Conservation (phyloP, 768 basidiomycete species). For the Russula emetica region DNA sequence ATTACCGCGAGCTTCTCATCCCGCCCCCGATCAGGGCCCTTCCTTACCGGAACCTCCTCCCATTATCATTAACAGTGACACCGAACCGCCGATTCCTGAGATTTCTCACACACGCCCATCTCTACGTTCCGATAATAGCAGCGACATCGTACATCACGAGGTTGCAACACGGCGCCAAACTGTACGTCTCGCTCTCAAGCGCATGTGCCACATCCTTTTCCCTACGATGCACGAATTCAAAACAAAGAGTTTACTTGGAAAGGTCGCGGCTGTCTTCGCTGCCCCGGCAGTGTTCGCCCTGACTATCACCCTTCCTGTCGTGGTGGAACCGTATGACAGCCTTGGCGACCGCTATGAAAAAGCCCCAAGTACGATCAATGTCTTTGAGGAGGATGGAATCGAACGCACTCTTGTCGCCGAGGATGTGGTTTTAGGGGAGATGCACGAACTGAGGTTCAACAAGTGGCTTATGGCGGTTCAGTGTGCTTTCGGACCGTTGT, state of each 20-base stretch:
- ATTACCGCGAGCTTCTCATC: slow-evolving; percentile 33
- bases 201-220: slow-evolving; percentile 64
- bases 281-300: slow-evolving; percentile 82
- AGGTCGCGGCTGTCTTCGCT: slow-evolving; percentile 72
- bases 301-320: slow-evolving; percentile 89
- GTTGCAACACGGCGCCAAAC: slow-evolving; percentile 42
- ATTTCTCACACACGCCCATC: slow-evolving; percentile 55
- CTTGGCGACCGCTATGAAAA: slow-evolving; percentile 40
- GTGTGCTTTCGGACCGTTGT: slow-evolving; percentile 76
- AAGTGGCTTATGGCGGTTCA: slow-evolving; percentile 86
- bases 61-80: slow-evolving; percentile 26
- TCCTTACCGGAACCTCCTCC: slow-evolving; percentile 17
- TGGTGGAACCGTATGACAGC: slow-evolving; percentile 54
- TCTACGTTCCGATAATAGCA: slow-evolving; percentile 43
- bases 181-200: slow-evolving; percentile 36
- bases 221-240: slow-evolving; percentile 76
- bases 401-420: slow-evolving; percentile 69
- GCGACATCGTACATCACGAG: slow-evolving; percentile 45
- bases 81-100: slow-evolving; percentile 38
- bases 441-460: slow-evolving; percentile 62
- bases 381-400: slow-evolving; percentile 73
- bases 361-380: slow-evolving; percentile 38
- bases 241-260: slow-evolving; percentile 64
- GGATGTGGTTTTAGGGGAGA: slow-evolving; percentile 64
- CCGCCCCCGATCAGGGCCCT: slow-evolving; percentile 6